Evolutionary conservation across 2,329 filamentous ascomycete genomes (phyloP), one percentile per base, ranked within the genome.

Genomic region (Cladophialophora exuberans): DNA sequence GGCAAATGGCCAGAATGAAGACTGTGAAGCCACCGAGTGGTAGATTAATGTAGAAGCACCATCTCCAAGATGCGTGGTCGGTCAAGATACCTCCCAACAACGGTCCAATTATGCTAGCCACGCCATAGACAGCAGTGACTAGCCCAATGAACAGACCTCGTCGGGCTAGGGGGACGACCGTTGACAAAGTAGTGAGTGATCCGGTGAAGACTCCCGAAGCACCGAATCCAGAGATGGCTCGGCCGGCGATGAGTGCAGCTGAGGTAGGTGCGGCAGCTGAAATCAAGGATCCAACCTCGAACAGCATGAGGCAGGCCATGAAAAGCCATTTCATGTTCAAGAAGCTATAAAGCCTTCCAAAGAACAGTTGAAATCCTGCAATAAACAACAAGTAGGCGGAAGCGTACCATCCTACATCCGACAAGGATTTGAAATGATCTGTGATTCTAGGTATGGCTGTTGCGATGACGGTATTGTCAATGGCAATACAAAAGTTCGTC

Each of bases 331-430:
- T 78, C 38, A 72, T 64, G 3, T 69, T 67, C 60, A 71, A 75
- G 64, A 74, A 72, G 0, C 68, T 73, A 62, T 75, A 76, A 2
- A 76, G 52, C 60, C 73, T 72, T 28, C 75, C 76, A 43, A 74
- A 75, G 4, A 17, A 17, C 6, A 43, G 39, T 6, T n/a, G 39
- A 22, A 43, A 17, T 9, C 10, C 39, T 17, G 11, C 73, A 3
- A 67, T 70, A 1, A 76, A 76, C 22, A 79, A 64, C 11, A 77
- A 64, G 57, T 76, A 77, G 3, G 73, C 68, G 36, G 70, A 73
- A 26, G 73, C 73, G 58, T 79, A 79, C 76, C 77, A 79, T 26
- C 75, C 74, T 4, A 79, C 70, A 53, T 79, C 75, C 4, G 69
- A 65, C 28, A 76, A 65, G 3, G 74, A 73, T 28, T 77, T 65